A percentile compares a stretch with the other conserved stretches of the same genome.
phyloP scores from a whole-genome alignment of 2,329 filamentous ascomycete species.

The Purpureocillium lavendulum region DNA sequence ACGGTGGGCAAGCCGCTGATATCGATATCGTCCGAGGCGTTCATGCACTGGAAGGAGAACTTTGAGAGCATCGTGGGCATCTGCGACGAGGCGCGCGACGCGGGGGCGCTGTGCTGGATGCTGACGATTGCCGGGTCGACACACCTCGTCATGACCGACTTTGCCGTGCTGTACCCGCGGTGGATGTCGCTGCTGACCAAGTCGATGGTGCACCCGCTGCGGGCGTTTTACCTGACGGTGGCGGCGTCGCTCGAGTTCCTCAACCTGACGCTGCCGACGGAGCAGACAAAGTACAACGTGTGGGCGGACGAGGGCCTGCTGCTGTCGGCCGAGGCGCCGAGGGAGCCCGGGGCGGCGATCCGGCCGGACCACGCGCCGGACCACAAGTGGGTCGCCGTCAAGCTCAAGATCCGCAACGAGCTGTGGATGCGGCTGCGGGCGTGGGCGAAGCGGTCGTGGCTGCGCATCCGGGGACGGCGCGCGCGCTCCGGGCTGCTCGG shows the following conservation, averaged over 20 bases:
- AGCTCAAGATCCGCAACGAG: slow-evolving; percentile 51
- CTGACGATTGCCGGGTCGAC: slow-evolving; percentile 50
- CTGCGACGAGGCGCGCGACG: slow-evolving; percentile 44
- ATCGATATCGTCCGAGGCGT: slow-evolving; percentile 58
- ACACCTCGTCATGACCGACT: slow-evolving; percentile 59
- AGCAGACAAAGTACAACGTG: slow-evolving; percentile 38
- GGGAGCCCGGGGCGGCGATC: slow-evolving; percentile 32
- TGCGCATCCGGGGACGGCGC: slow-evolving; percentile 4
- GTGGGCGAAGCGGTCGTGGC: slow-evolving; percentile 28
- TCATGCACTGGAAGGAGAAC: slow-evolving; percentile 62
- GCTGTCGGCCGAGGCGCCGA: slow-evolving; percentile 26
- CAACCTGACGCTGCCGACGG: slow-evolving; percentile 37
- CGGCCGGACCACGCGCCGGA: slow-evolving; percentile 45
- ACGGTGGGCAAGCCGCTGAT: slow-evolving; percentile 46
- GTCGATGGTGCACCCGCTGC: slow-evolving; percentile 51
- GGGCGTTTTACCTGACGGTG: slow-evolving; percentile 56
- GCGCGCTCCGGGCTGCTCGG: no score
- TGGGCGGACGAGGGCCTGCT: slow-evolving; percentile 48
- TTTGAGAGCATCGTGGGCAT: slow-evolving; percentile 49
- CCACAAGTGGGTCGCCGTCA: slow-evolving; percentile 48
- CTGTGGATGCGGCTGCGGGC: slow-evolving; percentile 39
- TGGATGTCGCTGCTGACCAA: slow-evolving; percentile 52
- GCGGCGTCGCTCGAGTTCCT: slow-evolving; percentile 56
- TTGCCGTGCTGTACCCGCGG: slow-evolving; percentile 53
- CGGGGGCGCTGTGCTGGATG: slow-evolving; percentile 39